Evolutionary conservation across 1,284 basidiomycete genomes (phyloP).

Genomic region (Microstroma glucosiphilum): DNA sequence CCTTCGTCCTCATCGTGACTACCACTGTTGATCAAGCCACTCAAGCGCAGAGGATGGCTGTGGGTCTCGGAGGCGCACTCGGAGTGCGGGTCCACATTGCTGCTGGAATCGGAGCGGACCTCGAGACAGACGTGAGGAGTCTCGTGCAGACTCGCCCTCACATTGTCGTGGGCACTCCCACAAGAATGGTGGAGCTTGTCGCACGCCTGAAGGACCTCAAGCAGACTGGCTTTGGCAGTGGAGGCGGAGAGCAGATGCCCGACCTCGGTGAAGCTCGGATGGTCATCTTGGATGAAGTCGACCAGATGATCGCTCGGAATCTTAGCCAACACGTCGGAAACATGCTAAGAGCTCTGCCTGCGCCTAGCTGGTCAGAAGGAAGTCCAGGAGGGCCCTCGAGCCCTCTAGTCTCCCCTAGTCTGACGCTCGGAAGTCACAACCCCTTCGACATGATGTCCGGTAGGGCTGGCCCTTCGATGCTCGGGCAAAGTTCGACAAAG

Average conservation of each 20-base stretch:
- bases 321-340: constrained; percentile 88
- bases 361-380: constrained; percentile 51
- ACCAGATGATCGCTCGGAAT: constrained; percentile 93
- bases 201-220: constrained; percentile 62
- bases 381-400: constrained; percentile 14
- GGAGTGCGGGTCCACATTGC: constrained; percentile 42
- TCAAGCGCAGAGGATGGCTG: constrained; percentile 92
- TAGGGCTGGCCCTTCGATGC: constrained; percentile 22
- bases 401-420: constrained; percentile 56
- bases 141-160: constrained; percentile 59
- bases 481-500: constrained; percentile 40
- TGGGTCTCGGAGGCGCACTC: constrained; percentile 75
- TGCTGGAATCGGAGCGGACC: constrained; percentile 29
- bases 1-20: constrained; percentile 66
- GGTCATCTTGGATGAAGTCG: constrained; percentile 91
- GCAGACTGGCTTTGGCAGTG: constrained; percentile 12
- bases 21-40: constrained; percentile 98
- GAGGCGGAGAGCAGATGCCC: no score
- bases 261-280: constrained; percentile 75
- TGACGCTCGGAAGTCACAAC: constrained; percentile 55
- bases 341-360: constrained; percentile 80
- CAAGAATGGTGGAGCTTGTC: constrained; percentile 84
- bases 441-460: constrained; percentile 50
- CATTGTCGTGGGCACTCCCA: constrained; percentile 91
- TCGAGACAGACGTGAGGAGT: constrained; percentile 28